These are phyloP conservation scores for Fusarium nodosum DNA, from an alignment of 2,329 filamentous ascomycete species.

Conservation along the genomic window DNA sequence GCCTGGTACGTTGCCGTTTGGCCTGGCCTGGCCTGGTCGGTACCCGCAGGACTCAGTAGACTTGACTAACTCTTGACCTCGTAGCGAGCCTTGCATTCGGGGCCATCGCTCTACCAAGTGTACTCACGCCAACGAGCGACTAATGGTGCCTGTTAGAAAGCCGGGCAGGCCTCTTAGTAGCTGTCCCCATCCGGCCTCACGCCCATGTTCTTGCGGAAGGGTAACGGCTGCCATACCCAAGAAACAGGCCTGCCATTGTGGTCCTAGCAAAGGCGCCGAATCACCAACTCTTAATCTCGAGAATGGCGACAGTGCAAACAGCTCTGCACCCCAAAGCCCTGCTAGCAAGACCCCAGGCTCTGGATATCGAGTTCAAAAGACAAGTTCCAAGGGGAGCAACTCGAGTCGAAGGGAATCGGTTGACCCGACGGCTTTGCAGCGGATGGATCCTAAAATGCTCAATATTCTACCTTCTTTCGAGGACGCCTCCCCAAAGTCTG, in stretches of 20 bases:
- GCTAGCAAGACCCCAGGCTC: constrained; percentile 49
- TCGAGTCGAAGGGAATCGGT: constrained; percentile 62
- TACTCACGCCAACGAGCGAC: constrained; percentile 74
- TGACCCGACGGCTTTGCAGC: constrained; percentile 62
- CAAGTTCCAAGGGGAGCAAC: constrained; percentile 53
- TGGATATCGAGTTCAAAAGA: constrained; percentile 63
- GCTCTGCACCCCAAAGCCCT: constrained; percentile 51
- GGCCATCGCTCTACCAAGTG: constrained; percentile 83
- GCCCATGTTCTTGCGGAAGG: constrained; percentile 71
- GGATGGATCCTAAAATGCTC: constrained; percentile 67
- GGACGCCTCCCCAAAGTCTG: constrained; percentile 48
- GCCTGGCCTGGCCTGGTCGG: neutral
- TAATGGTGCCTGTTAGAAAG: constrained; percentile 79
- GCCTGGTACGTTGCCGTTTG: constrained; percentile 71
- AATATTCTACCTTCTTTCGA: constrained; percentile 61
- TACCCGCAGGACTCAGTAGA: neutral
- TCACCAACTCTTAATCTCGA: constrained; percentile 44
- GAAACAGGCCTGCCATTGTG: constrained; percentile 69
- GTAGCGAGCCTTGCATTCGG: constrained; percentile 79
- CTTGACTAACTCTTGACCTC: constrained; percentile 31
- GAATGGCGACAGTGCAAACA: constrained; percentile 46
- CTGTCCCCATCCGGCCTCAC: constrained; percentile 75
- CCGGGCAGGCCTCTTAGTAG: constrained; percentile 78
- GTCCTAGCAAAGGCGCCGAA: constrained; percentile 51
- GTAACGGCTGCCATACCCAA: constrained; percentile 75